phyloP scores from a whole-genome alignment of 2,329 filamentous ascomycete species.

The Pyrenochaeta sp. region DNA sequence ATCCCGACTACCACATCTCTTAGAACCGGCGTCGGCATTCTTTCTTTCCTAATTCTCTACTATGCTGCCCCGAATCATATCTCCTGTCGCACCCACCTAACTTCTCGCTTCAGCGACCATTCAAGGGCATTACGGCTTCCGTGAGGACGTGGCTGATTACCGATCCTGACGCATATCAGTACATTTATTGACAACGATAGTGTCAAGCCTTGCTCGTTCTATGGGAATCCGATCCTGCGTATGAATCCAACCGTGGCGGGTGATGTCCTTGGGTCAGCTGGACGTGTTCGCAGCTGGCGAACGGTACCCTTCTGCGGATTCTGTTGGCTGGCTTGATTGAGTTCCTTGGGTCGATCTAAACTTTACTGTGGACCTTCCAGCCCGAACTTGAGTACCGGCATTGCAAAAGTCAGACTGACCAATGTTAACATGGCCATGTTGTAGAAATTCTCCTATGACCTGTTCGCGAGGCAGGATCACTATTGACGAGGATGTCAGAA shows the following conservation, averaged over 20 bases:
- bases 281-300: conserved; percentile 8
- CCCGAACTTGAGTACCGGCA: not conserved
- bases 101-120: not conserved
- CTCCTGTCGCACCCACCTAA: conserved; percentile 1
- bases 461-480: no score
- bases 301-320: conserved; percentile 2
- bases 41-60: not conserved
- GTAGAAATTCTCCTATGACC: not conserved
- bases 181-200: conserved; percentile 3
- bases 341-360: not conserved
- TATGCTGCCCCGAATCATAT: not conserved
- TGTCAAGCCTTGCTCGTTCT: conserved; percentile 3
- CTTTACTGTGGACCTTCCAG: not conserved
- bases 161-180: conserved; percentile 12
- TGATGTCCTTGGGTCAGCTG: conserved; percentile 6
- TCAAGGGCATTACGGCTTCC: conserved; percentile 3
- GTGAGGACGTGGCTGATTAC: conserved; percentile 6
- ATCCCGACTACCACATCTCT: not conserved
- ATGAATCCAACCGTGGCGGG: not conserved
- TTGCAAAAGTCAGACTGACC: not conserved
- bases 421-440: not conserved
- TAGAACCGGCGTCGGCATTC: not conserved
- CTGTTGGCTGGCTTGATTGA: not conserved
- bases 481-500: no score
- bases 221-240: not conserved